Evolutionary conservation across 768 basidiomycete genomes (phyloP), one percentile per base, ranked within the genome.

Genomic region (Cystobasidiopsis lactophilus): DNA sequence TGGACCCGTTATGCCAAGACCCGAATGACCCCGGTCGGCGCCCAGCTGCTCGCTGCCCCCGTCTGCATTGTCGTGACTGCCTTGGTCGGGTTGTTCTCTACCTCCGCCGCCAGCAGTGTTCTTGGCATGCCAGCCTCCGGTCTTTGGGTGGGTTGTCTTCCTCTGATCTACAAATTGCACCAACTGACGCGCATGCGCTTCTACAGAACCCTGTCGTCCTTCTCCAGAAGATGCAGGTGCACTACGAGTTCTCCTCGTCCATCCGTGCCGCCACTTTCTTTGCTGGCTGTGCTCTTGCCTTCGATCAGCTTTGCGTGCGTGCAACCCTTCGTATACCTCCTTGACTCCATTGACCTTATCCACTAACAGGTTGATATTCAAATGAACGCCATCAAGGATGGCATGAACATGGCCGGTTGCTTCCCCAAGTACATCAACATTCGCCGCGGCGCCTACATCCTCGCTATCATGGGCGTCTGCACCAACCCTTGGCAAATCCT

Each of bases 391-490:
- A n/a, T n/a, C n/a, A n/a, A n/a, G n/a, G n/a, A 44, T 1, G 59
- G 55, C 7, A 60, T 58, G 53, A 58, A 62, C 33, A 29, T 38
- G 3, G 23, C 46, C 11, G 38, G 41, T 5, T 31, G 31, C 13
- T 35, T 55, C 37, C 58, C 56, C 2, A 37, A 72, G 52, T 88
- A 74, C 56, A 75, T 89, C 67, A 82, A 88, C 62, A 82, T 86
- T 56, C 72, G 75, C 49, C 72, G 85, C 10, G 86, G 86, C 0
- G 57, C 56, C 2, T 66, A 82, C 55, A 69, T 89, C 40, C 37
- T 23, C 57, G 81, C 82, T 0, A 51, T 88, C 44, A 62, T 89
- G 4, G 84, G 85, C 2, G 81, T 82, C 1, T 88, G 85, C 83
- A 31, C 44, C 2, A 43, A 40, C 41, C 57, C 47, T 24, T 58